A percentile compares a stretch with the other conserved stretches of the same genome.
phyloP scores from a whole-genome alignment of 2,329 filamentous ascomycete genomes.

The Trichophyton mentagrophytes region DNA sequence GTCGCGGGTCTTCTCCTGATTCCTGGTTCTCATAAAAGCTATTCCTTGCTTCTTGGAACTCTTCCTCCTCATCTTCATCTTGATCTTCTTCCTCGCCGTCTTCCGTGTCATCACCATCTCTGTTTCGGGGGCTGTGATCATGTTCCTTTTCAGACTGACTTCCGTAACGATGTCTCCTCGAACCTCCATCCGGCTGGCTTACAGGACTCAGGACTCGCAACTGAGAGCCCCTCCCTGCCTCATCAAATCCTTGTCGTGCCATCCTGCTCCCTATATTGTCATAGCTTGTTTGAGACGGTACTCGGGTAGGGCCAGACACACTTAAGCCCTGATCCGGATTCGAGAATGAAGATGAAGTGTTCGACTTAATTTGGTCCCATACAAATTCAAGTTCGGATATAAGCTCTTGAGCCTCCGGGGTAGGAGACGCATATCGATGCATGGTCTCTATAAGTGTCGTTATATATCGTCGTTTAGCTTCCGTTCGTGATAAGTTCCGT shows the following conservation, averaged over 20 bases:
- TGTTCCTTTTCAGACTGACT: constrained; percentile 32
- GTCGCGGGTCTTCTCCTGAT: constrained; percentile 32
- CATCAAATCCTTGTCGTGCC: constrained; percentile 22
- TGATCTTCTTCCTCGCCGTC: constrained; percentile 25
- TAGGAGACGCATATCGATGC: constrained; percentile 82
- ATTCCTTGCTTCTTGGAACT: constrained; percentile 14
- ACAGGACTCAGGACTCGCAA: constrained; percentile 71
- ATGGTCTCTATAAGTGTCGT: constrained; percentile 91
- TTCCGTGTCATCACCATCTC: constrained; percentile 36
- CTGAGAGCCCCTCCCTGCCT: constrained; percentile 39
- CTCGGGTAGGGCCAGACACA: constrained; percentile 16
- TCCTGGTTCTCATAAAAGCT: constrained; percentile 23
- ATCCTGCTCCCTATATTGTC: constrained; percentile 26
- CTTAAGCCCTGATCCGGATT: constrained; percentile 22
- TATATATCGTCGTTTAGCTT: constrained; percentile 89
- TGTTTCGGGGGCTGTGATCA: constrained; percentile 35
- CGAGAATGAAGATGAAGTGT: constrained; percentile 50
- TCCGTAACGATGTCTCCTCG: constrained; percentile 17
- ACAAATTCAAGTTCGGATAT: constrained; percentile 96
- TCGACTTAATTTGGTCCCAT: constrained; percentile 95
- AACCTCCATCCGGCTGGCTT: constrained; percentile 64
- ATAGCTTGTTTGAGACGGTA: constrained; percentile 26
- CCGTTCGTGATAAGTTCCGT: constrained; percentile 67
- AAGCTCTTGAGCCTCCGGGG: constrained; percentile 67
- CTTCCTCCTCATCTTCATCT: constrained; percentile 24